Conservation (phyloP, 192 early-diverging fungal genomes). For the Coemansia reversa region DNA sequence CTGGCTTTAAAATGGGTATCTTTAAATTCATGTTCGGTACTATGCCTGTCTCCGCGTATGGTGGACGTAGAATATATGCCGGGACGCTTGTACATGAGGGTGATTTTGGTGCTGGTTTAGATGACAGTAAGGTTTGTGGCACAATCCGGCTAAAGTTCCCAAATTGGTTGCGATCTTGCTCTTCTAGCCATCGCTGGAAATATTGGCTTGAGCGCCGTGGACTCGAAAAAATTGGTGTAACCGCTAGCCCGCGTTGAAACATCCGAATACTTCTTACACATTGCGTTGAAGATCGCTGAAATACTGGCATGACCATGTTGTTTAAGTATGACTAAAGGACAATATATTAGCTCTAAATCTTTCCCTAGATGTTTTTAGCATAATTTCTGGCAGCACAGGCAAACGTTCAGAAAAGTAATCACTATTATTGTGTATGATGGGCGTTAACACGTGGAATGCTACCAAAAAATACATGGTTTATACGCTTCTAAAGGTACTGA, state of each 20-base stretch:
- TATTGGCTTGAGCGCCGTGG: background rate
- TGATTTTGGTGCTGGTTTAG: slow-evolving; percentile 30
- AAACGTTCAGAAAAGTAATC: too few relatives aligned
- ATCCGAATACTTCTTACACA: too few relatives aligned
- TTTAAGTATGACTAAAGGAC: too few relatives aligned
- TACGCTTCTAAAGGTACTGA: too few relatives aligned
- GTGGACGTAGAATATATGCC: slow-evolving; percentile 53
- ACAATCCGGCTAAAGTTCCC: slow-evolving; percentile 33
- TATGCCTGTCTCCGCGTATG: slow-evolving; percentile 59
- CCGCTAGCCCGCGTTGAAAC: too few relatives aligned
- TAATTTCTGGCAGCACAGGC: too few relatives aligned
- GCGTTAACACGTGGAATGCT: too few relatives aligned
- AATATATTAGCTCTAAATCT: background rate
- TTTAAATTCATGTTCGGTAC: slow-evolving; percentile 50
- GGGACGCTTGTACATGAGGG: slow-evolving; percentile 39
- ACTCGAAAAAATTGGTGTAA: too few relatives aligned
- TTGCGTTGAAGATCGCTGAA: too few relatives aligned
- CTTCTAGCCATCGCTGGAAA: slow-evolving; percentile 2
- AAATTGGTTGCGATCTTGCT: slow-evolving; percentile 7
- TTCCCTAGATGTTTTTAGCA: background rate
- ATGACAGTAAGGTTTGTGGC: slow-evolving; percentile 17
- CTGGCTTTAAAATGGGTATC: slow-evolving; percentile 46
- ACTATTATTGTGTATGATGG: too few relatives aligned
- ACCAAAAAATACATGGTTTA: too few relatives aligned
- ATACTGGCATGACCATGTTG: too few relatives aligned